These are phyloP conservation scores for Euryodendron excelsum DNA, from an alignment of 148 eudicot genomes.

Conservation along the genomic window DNA sequence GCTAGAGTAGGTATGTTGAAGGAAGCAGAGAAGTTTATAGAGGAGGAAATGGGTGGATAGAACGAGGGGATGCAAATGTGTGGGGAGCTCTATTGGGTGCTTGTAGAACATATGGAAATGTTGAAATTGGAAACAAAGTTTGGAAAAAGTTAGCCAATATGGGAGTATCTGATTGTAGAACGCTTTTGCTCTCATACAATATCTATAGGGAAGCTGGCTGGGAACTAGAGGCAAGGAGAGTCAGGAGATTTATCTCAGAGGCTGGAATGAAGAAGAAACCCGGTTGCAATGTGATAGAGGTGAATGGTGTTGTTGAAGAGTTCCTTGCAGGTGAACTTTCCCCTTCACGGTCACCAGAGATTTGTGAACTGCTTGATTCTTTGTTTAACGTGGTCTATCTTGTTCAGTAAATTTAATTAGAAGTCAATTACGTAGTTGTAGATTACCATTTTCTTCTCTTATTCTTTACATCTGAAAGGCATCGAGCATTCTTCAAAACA, in stretches of 20 bases:
- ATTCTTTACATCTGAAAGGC: not conserved
- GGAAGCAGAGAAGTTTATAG: constrained; percentile 39
- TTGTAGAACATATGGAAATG: constrained; percentile 35
- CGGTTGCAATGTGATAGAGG: constrained; percentile 35
- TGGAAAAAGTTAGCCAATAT: constrained; percentile 28
- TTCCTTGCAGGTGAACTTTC: constrained; percentile 30
- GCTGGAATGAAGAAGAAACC: constrained; percentile 35
- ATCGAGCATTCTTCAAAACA: not conserved
- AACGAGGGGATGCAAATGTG: constrained; percentile 32
- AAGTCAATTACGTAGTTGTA: not conserved
- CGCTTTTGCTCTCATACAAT: constrained; percentile 35
- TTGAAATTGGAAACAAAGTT: constrained; percentile 31
- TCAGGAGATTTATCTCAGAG: constrained; percentile 22
- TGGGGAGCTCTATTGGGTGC: constrained; percentile 43
- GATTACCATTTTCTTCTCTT: not conserved
- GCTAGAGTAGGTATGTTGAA: constrained; percentile 39
- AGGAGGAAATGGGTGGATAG: constrained; percentile 31
- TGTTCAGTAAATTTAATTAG: not conserved
- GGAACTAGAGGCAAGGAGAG: constrained; percentile 33
- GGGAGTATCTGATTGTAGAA: constrained; percentile 35
- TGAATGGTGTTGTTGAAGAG: constrained; percentile 37
- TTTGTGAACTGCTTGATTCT: constrained; percentile 28
- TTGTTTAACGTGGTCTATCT: constrained; percentile 17
- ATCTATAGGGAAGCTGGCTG: constrained; percentile 44
- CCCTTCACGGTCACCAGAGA: constrained; percentile 21